Evolutionary conservation across 208 protist species (phyloP).

Genomic region (Tritrichomonas foetus): DNA sequence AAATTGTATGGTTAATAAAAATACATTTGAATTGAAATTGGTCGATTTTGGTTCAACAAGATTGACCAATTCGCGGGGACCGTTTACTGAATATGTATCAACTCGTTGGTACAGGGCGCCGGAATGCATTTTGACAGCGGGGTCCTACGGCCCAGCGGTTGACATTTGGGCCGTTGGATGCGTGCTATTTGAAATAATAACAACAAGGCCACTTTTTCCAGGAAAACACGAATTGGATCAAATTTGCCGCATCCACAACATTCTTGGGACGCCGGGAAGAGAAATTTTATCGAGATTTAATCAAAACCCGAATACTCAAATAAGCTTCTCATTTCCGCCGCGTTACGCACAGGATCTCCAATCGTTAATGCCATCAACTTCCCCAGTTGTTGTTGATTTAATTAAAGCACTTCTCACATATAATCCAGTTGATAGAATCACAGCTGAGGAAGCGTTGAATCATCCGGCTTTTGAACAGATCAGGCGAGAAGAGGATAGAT

Average conservation of each 20-base stretch:
- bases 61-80: slow-evolving; percentile 64
- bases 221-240: slow-evolving; percentile 24
- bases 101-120: slow-evolving; percentile 77
- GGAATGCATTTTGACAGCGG: slow-evolving; percentile 66
- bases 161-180: slow-evolving; percentile 34
- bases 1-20: slow-evolving; percentile 78
- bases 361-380: neutral
- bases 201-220: slow-evolving; percentile 4
- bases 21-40: slow-evolving; percentile 75
- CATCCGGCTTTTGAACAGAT: neutral
- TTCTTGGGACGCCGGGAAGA: neutral
- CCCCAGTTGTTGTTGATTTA: neutral
- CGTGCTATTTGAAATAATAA: neutral
- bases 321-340: neutral
- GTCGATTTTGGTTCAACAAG: slow-evolving; percentile 83
- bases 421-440: slow-evolving; percentile 14
- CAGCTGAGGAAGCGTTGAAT: neutral
- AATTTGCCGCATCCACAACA: neutral
- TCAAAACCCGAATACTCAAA: slow-evolving; percentile 37
- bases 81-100: slow-evolving; percentile 78
- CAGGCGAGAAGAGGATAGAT: neutral
- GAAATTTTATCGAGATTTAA: neutral
- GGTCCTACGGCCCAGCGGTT: neutral
- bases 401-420: neutral
- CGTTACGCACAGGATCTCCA: neutral